Evolutionary conservation across 2,329 filamentous ascomycete species (phyloP).

Genomic region (Talaromyces rugulosus): DNA sequence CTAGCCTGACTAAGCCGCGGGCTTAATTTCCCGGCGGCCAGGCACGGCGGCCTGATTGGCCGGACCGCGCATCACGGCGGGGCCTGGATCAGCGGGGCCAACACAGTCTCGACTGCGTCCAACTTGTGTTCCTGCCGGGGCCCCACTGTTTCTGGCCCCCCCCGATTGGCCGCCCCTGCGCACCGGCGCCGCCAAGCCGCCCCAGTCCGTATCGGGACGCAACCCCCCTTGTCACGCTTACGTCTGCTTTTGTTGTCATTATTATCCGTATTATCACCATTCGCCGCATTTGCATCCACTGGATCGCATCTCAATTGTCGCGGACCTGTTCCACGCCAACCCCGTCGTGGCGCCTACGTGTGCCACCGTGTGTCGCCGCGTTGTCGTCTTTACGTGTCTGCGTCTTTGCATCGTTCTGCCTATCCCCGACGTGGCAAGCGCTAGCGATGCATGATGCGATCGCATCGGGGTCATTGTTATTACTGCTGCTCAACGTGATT

Average conservation of each 20-base stretch:
- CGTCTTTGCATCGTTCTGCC: too few relatives aligned
- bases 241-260: neutral
- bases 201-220: neutral
- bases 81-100: neutral
- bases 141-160: too few relatives aligned
- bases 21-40: slow-evolving; percentile 1
- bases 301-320: too few relatives aligned
- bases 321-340: neutral
- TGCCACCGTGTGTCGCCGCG: neutral
- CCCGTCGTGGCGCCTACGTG: neutral
- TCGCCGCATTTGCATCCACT: neutral
- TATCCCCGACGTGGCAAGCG: neutral
- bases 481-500: neutral
- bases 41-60: slow-evolving; percentile 10
- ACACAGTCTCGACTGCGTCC: neutral
- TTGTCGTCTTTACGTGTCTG: neutral
- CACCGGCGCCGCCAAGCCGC: neutral
- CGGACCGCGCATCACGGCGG: neutral
- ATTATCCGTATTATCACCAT: neutral
- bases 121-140: neutral
- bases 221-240: neutral
- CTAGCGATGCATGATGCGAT: neutral
- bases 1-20: neutral
- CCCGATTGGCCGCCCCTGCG: neutral
- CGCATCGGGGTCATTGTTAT: neutral